Conservation (phyloP, 176 grass and related monocot genomes). For the Elymus sibiricus region DNA sequence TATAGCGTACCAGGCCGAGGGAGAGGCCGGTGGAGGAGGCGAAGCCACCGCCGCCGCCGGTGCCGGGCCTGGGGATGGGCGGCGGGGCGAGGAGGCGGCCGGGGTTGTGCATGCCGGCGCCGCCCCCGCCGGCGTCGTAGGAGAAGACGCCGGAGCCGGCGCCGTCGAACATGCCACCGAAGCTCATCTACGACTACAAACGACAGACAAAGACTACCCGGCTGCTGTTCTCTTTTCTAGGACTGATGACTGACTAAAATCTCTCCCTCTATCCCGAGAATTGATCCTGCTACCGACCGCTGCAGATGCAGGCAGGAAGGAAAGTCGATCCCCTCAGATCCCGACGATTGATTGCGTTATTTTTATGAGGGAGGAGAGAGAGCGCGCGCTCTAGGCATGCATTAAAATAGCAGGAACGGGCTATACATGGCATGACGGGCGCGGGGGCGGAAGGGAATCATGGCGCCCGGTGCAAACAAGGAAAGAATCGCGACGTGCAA, state of each 20-base stretch:
- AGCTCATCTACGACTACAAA: slow-evolving; percentile 53
- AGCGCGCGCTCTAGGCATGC: slow-evolving; percentile 16
- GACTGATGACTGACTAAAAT: not conserved
- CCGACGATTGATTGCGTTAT: slow-evolving; percentile 26
- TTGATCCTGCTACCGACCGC: slow-evolving; percentile 16
- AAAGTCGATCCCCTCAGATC: slow-evolving; percentile 30
- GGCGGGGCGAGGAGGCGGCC: slow-evolving; percentile 31
- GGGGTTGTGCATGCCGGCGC: slow-evolving; percentile 30
- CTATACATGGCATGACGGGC: not conserved
- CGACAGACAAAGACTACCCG: not conserved
- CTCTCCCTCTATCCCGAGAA: not conserved
- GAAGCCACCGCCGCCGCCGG: slow-evolving; percentile 17
- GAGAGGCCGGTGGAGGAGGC: slow-evolving; percentile 68
- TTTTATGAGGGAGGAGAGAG: slow-evolving; percentile 6
- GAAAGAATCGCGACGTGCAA: not conserved
- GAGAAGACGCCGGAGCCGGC: slow-evolving; percentile 61
- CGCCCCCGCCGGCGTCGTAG: slow-evolving; percentile 39
- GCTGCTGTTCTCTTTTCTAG: not conserved
- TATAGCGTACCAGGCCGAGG: slow-evolving; percentile 66
- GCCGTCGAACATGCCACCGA: slow-evolving; percentile 88
- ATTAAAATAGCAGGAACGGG: slow-evolving; percentile 39
- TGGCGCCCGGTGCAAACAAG: not conserved
- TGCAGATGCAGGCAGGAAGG: not conserved
- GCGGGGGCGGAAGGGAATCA: not conserved
- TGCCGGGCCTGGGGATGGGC: slow-evolving; percentile 19